Evolutionary conservation across 108 stramenopile species (phyloP).

Genomic region (Pseudonitzschia pungens): DNA sequence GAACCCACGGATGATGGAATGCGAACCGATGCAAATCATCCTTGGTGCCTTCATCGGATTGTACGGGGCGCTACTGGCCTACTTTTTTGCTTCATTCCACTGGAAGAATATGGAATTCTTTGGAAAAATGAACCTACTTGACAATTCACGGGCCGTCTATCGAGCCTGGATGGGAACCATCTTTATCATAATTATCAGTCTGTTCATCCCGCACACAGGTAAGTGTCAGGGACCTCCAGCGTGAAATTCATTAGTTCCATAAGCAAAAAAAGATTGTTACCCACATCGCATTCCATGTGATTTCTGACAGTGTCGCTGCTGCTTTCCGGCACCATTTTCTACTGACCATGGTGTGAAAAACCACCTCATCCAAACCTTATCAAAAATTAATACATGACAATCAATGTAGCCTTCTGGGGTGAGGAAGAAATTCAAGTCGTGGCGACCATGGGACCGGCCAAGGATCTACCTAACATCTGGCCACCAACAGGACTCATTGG

Average conservation of each 20-base stretch:
- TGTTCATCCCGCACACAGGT: conserved; percentile 61
- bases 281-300: neutral
- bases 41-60: conserved; percentile 52
- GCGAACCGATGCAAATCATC: conserved; percentile 34
- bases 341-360: neutral
- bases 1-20: conserved; percentile 18
- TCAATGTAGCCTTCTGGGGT: conserved; percentile 56
- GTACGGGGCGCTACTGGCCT: conserved; percentile 54
- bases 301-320: neutral
- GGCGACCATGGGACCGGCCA: conserved; percentile 49
- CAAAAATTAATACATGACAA: too few relatives aligned
- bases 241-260: neutral
- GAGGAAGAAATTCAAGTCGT: conserved; percentile 58
- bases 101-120: conserved; percentile 46
- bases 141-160: conserved; percentile 48
- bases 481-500: conserved; percentile 58
- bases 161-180: conserved; percentile 48
- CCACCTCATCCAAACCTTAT: too few relatives aligned
- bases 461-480: conserved; percentile 54
- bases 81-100: conserved; percentile 53
- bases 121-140: conserved; percentile 37
- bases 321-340: neutral
- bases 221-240: neutral
- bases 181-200: conserved; percentile 40
- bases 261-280: neutral